phyloP scores from a whole-genome alignment of 192 early-diverging fungal genomes.

The Rhizoclosmatium globosum region DNA sequence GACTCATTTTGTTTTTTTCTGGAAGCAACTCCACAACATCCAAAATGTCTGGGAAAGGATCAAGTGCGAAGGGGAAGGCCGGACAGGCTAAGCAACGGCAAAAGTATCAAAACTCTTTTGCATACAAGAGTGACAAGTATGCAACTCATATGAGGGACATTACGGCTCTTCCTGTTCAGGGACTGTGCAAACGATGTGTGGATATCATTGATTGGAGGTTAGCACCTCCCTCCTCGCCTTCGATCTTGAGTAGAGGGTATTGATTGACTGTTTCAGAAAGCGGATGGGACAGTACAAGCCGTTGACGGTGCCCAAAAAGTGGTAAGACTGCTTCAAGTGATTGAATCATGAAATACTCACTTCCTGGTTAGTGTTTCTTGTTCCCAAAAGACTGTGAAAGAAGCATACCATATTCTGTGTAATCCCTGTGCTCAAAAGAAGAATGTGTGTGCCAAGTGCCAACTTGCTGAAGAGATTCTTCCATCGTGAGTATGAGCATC shows the following conservation, averaged over 20 bases:
- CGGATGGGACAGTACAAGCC: slow-evolving; percentile 98
- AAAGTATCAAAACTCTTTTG: slow-evolving; percentile 90
- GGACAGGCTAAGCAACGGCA: slow-evolving; percentile 78
- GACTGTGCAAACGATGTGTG: slow-evolving; percentile 63
- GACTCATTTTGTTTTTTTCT: too few relatives aligned
- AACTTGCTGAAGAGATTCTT: slow-evolving; percentile 38
- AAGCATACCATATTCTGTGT: slow-evolving; percentile 97
- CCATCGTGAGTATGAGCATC: background rate
- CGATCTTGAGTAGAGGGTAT: slow-evolving; percentile 2
- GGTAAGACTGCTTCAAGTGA: slow-evolving; percentile 56
- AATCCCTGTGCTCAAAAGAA: slow-evolving; percentile 80
- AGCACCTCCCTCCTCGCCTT: background rate
- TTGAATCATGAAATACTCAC: background rate
- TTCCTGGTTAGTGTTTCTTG: slow-evolving; percentile 67
- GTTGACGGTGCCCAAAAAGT: slow-evolving; percentile 88
- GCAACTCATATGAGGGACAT: slow-evolving; percentile 82
- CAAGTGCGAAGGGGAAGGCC: slow-evolving; percentile 60
- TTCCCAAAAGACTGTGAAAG: slow-evolving; percentile 81
- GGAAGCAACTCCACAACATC: too few relatives aligned
- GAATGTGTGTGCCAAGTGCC: slow-evolving; percentile 93
- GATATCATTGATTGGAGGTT: slow-evolving; percentile 64
- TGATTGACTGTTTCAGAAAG: slow-evolving; percentile 77
- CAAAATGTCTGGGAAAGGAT: slow-evolving; percentile 45
- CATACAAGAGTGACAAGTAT: slow-evolving; percentile 87
- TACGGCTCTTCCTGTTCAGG: slow-evolving; percentile 78